These are phyloP conservation scores for Cocos nucifera DNA, from an alignment of 176 grass and related monocot species.

Conservation along the genomic window DNA sequence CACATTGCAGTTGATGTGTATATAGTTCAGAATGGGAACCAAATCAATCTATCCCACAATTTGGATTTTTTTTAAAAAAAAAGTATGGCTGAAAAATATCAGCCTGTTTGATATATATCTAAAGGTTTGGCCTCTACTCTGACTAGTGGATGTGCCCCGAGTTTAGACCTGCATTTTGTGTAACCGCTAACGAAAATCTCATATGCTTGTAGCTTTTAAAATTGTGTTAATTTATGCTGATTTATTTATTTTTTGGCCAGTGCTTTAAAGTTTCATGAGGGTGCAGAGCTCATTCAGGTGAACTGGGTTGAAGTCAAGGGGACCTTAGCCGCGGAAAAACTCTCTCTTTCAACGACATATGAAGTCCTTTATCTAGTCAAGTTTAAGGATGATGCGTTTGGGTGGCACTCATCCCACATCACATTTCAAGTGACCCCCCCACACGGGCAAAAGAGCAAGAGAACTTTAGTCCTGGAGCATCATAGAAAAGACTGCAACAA, in stretches of 20 bases:
- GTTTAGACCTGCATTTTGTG: no score
- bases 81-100: background rate
- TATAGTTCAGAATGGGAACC: no score
- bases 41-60: no score
- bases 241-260: no score
- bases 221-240: no score
- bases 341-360: background rate
- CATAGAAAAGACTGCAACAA: background rate
- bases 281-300: slow-evolving; percentile 2
- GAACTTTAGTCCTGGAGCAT: background rate
- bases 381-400: slow-evolving; percentile 22
- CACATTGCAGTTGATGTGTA: no score
- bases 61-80: no score
- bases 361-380: slow-evolving; percentile 18
- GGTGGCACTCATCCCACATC: slow-evolving; percentile 6
- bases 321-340: background rate
- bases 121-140: no score
- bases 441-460: no score
- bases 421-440: background rate
- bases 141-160: no score
- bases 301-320: background rate
- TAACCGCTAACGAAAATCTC: no score
- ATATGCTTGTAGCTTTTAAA: no score
- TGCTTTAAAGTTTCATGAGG: background rate
- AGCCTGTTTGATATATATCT: background rate